Percentiles rank a stretch among this genome's conserved stretches.
Conservation (phyloP, 495 filamentous ascomycete genomes). For the Sordaria brevicollis region DNA sequence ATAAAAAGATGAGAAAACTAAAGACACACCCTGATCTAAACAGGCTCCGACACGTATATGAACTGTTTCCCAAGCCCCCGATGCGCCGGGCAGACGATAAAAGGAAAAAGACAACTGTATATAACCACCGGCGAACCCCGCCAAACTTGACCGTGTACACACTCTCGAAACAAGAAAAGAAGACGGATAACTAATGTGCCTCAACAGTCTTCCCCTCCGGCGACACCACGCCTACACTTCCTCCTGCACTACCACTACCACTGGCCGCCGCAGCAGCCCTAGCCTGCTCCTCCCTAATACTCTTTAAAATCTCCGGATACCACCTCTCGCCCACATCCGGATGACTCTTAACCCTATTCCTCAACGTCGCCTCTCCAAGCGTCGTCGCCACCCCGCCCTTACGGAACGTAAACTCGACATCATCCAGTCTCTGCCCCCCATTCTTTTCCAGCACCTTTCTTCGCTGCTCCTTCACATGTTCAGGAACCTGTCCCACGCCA, state of each 20-base stretch:
- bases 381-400: conserved; percentile 49
- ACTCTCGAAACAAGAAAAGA: no score
- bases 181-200: conserved; percentile 17
- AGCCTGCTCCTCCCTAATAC: conserved; percentile 37
- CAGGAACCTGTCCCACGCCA: conserved; percentile 56
- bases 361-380: conserved; percentile 72
- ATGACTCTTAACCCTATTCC: conserved; percentile 84
- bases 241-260: conserved; percentile 14
- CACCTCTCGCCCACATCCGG: conserved; percentile 81
- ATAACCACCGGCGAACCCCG: not conserved
- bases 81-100: not conserved
- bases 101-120: not conserved
- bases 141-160: no score
- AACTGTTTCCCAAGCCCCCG: not conserved
- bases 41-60: not conserved
- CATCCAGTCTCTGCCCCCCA: conserved; percentile 44
- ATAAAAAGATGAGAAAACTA: not conserved
- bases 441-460: conserved; percentile 37
- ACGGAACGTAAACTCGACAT: conserved; percentile 72
- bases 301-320: conserved; percentile 60
- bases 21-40: not conserved
- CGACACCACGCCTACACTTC: conserved; percentile 5
- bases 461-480: conserved; percentile 48
- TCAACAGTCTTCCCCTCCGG: conserved; percentile 9
- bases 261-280: conserved; percentile 16